Evolutionary conservation across 441 rosid genomes (phyloP), one percentile per base, ranked within the genome.

Genomic region (Aquilaria agallochum): DNA sequence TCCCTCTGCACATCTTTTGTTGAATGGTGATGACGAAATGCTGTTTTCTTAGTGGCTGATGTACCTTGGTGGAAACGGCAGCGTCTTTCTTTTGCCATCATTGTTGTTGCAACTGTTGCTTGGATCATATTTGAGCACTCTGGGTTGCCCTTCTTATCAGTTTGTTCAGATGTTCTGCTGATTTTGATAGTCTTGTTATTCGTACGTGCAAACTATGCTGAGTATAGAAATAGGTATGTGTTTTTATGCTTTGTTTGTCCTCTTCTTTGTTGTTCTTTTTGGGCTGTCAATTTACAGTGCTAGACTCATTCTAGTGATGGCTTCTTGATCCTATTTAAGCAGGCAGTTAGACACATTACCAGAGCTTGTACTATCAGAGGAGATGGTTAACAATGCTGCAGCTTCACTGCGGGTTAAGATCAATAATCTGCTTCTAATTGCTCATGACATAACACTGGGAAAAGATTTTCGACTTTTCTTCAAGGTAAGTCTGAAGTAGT

Each of bases 391-490:
- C 56, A 84, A 78, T 74, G 92, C 87, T 2, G 95, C 99, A n/a
- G 95, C 95, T 53, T 85, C 99, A 11, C 83, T 89, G 62, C 96
- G 96, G 65, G 80, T 83, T 60, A 91, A 89, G 74, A 75, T 91
- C 63, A 94, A 94, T 58, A 78, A 81, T 49, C 45, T 91, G 56
- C 96, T 94, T 71, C 89, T 90, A 59, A 79, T 94, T 92, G 99
- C 97, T 75, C 99, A 94, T 63, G 94, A 91, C 66, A 89, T 89
- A 33, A 89, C 99, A 30, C 80, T 91, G 65, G 97, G 96, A 69
- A 94, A 89, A 48, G 99, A 94, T 80, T 94, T 94, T 67, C 82
- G 87, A 66, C 83, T 84, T 62, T 91, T 94, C 73, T 91, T 89
- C 76, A 87, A 80, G 96, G 97, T 94, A 46, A 58, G 67, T 67